Base-by-base conservation (phyloP, 108 stramenopile genomes). In the Ochromonas danica region DNA sequence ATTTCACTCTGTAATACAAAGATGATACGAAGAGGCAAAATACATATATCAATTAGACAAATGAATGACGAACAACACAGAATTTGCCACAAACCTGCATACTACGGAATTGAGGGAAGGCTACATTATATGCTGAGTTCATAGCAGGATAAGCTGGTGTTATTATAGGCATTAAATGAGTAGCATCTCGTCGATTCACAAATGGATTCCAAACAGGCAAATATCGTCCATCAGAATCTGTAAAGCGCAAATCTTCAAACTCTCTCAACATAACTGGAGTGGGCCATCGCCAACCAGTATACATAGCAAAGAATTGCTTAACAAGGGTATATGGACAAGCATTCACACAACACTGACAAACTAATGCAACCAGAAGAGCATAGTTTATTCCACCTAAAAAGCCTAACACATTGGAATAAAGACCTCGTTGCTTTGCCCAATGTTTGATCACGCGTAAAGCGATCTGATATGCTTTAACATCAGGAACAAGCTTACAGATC, bases 301-400 rank as follows among this genome's bases (percentile, higher is more conserved):
- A 75, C 31, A 75, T 10, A 6, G 43, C 17, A 41, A 75, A 75
- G 35, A 75, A 75, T 41, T 75, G 6, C 22, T 75, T 3, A 27
- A 75, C 45, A 6, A 75, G 40, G 3, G 6, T 36, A 22, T 17
- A 70, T 36, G 72, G 40, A 41, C 72, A 75, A 30, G 72, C 36
- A 41, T 75, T 75, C 10, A 10, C 10, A 60, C 38, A 42, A 38
- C 6, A 27, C 6, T 36, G 72, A 60, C 72, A 33, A 57, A 75
- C 31, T 10, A 33, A 36, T 36, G 40, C 72, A 33, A 75, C 72
- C 28, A 75, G 25, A 30, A 75, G 6, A 27, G 72, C 72, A 25
- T 35, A 75, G 25, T 75, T 75, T 28, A 75, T 41, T 38, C 72
- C 72, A 75, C 72, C 72, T 33, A 75, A 41, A 75, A 75, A 75